A percentile compares a stretch with the other conserved stretches of the same genome.
Conservation (phyloP, 129 eudicot species). For the Escallonia herrerae region DNA sequence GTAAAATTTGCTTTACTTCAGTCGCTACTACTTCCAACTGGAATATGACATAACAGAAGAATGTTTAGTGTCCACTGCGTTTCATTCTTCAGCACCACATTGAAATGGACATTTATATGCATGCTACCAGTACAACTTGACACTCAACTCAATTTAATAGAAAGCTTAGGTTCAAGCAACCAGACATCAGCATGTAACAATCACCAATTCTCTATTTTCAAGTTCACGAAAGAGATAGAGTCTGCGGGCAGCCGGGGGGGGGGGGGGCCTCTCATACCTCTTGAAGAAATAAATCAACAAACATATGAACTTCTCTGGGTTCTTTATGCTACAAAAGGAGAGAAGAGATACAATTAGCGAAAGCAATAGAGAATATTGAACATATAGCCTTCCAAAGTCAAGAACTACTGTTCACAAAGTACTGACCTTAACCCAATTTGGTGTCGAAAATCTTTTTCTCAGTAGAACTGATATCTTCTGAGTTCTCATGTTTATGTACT, state of each 20-base stretch:
- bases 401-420: conserved; percentile 2
- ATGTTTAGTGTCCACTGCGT: background rate
- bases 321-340: conserved; percentile 68
- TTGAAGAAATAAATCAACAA: conserved; percentile 89
- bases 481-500: conserved; percentile 85
- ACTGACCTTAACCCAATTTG: conserved; percentile 95
- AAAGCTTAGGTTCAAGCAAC: background rate
- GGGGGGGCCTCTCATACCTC: conserved; percentile 39
- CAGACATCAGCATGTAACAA: background rate
- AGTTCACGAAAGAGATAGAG: conserved; percentile 2
- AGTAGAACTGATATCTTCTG: conserved; percentile 73
- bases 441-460: conserved; percentile 85
- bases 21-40: conserved; percentile 53
- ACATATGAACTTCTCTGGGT: conserved; percentile 99
- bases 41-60: conserved; percentile 12
- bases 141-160: background rate
- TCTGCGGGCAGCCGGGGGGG: conserved; percentile 1
- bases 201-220: background rate
- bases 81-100: conserved; percentile 1
- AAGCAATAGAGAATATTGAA: background rate
- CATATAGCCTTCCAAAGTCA: conserved; percentile 1
- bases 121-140: background rate
- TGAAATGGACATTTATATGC: background rate
- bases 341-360: background rate
- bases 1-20: conserved; percentile 81